Conservation (phyloP, 1,284 basidiomycete genomes). For the Cystobasidium sp. region DNA sequence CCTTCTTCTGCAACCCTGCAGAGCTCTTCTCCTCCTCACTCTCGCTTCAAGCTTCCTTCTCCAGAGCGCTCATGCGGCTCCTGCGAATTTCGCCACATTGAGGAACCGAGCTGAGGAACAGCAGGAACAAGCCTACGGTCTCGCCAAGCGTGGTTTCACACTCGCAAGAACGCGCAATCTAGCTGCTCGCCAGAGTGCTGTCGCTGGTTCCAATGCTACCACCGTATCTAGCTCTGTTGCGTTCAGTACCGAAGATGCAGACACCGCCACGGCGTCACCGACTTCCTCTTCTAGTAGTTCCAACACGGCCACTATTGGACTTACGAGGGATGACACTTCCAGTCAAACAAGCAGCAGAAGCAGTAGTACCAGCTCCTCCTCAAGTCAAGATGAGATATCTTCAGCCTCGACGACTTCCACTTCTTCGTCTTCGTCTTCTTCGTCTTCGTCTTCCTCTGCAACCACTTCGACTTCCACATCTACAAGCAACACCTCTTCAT, state of each 20-base stretch:
- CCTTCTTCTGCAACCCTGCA: not conserved
- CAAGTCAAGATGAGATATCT: too few relatives aligned
- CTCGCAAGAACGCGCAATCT: slow-evolving; percentile 4
- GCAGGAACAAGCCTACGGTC: slow-evolving; percentile 8
- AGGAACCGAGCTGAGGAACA: not conserved
- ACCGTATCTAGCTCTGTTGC: not conserved
- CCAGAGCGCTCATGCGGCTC: slow-evolving; percentile 6
- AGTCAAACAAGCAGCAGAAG: not conserved
- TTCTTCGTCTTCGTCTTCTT: slow-evolving; percentile 24
- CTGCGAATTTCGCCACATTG: slow-evolving; percentile 14
- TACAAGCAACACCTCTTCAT: not conserved
- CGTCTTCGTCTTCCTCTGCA: slow-evolving; percentile 9
- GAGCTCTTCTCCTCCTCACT: slow-evolving; percentile 11
- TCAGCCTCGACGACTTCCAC: not conserved
- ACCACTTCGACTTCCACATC: not conserved
- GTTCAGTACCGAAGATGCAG: not conserved
- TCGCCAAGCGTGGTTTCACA: not conserved
- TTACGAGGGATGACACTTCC: not conserved
- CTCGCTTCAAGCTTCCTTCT: slow-evolving; percentile 6
- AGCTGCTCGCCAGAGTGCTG: not conserved
- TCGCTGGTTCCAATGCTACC: not conserved
- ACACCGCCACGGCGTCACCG: not conserved
- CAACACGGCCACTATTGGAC: not conserved
- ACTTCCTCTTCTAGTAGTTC: slow-evolving; percentile 1
- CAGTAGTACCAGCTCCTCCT: too few relatives aligned